Evolutionary conservation across 2,329 filamentous ascomycete species (phyloP), one percentile per base, ranked within the genome.

Genomic region (Rhinocladiella similis): DNA sequence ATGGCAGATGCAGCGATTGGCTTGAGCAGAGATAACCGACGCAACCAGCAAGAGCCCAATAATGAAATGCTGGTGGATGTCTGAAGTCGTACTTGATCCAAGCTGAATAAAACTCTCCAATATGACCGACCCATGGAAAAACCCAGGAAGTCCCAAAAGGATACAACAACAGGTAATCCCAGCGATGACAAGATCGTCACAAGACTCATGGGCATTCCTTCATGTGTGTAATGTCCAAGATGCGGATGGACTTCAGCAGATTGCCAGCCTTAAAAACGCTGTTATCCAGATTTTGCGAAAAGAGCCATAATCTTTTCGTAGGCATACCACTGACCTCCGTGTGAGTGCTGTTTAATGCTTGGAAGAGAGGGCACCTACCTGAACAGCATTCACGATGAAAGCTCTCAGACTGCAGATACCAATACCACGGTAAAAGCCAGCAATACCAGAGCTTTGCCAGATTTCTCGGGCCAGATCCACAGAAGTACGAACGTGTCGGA

Each of bases 351-450:
- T 27, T 22, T 41, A 16, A 43, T 18, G 48, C 27, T 14, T 20
- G 13, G 13, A 25, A 43, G 52, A 29, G 45, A 39, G 38, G 22
- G 50, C 13, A 67, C 74, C 59, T 71, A 80, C 77, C 70, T 87
- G 84, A n/a, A 90, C 88, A 2, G 93, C 92, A 75, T 97, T 97
- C 38, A 97, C 93, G 50, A 96, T 77, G 70, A 97, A 97, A 0
- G 93, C 93, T 64, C 93, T 80, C 7, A 89, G 73, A 71, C 90
- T 95, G 72, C 93, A 97, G 29, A 96, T 80, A 0, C 85, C 84
- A 41, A 97, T 72, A 0, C 89, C 89, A 27, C 85, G 79, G 69
- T 90, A 91, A 73, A 92, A 91, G 1, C 84, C 79, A 29, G 73
- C 70, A 7, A 78, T 35, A 0, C 89, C 88, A 27, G 83, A 85